Evolutionary conservation across 495 filamentous ascomycete species (phyloP).

Genomic region (Aspergillus carlsbadensis): DNA sequence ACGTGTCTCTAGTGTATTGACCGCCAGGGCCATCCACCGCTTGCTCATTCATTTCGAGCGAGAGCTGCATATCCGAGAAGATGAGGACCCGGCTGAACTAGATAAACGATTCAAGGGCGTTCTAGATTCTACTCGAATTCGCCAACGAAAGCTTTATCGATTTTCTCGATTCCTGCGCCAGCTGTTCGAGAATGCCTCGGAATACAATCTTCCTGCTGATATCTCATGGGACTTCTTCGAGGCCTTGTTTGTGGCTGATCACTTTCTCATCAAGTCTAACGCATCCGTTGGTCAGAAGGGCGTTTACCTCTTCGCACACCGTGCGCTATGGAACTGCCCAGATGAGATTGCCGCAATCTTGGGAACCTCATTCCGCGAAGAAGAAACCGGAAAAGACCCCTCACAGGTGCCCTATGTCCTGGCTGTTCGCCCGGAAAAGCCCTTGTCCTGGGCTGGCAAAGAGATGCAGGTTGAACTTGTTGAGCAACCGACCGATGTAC

Average conservation of each 20-base stretch:
- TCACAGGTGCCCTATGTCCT: constrained; percentile 74
- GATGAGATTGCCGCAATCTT: constrained; percentile 82
- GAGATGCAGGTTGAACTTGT: constrained; percentile 67
- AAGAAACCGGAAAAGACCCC: constrained; percentile 66
- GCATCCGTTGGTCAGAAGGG: constrained; percentile 64
- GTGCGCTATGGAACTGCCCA: constrained; percentile 67
- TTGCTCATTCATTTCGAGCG: constrained; percentile 88
- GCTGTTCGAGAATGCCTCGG: constrained; percentile 92
- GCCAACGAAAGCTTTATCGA: constrained; percentile 82
- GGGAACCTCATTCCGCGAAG: constrained; percentile 82
- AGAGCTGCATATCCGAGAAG: constrained; percentile 77
- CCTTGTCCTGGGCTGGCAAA: constrained; percentile 79
- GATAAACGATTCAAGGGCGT: constrained; percentile 95
- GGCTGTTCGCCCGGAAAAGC: constrained; percentile 77
- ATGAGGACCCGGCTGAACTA: constrained; percentile 84
- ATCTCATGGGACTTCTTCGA: constrained; percentile 73
- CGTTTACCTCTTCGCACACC: constrained; percentile 82
- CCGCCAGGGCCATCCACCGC: constrained; percentile 83
- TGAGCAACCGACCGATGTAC: constrained; percentile 80
- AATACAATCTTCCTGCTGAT: constrained; percentile 74
- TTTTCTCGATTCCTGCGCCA: constrained; percentile 87
- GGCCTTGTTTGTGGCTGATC: constrained; percentile 76
- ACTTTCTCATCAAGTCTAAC: constrained; percentile 69
- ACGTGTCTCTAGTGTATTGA: constrained; percentile 62
- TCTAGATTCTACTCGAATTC: constrained; percentile 90